These are phyloP conservation scores for Pleoardoris graminearum DNA, from an alignment of 2,329 filamentous ascomycete genomes.

Conservation along the genomic window DNA sequence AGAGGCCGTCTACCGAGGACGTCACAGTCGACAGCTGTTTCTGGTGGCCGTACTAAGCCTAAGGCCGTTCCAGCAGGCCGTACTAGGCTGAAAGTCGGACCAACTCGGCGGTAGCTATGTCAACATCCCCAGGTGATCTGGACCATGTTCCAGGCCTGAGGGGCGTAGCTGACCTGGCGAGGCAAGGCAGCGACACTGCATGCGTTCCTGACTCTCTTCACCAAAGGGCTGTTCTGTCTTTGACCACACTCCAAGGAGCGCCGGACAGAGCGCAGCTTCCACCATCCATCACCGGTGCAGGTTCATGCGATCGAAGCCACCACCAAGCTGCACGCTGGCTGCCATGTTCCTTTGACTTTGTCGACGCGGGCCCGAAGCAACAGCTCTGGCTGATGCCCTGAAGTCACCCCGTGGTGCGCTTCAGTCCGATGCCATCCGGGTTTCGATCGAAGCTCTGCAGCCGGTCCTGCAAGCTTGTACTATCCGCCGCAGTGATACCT, in stretches of 20 bases:
- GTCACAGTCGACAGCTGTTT: neutral
- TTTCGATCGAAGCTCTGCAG: constrained; percentile 7
- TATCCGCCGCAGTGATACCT: neutral
- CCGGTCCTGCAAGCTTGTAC: constrained; percentile 2
- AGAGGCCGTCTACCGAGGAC: neutral
- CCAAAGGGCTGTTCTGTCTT: constrained; percentile 1
- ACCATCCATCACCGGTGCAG: constrained; percentile 6
- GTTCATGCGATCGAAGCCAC: constrained; percentile 6
- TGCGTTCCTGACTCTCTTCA: neutral
- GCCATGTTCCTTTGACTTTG: constrained; percentile 6
- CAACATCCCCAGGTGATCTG: neutral
- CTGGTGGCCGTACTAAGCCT: neutral
- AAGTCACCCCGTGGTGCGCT: constrained; percentile 7
- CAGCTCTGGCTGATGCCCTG: constrained; percentile 6
- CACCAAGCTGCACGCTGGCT: constrained; percentile 6
- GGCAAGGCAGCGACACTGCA: neutral
- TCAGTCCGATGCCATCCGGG: constrained; percentile 8
- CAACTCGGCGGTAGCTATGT: neutral
- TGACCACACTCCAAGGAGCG: neutral
- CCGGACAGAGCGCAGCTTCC: constrained; percentile 3
- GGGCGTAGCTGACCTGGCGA: neutral
- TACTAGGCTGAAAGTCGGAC: neutral
- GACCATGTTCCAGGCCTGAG: neutral
- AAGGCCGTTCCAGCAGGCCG: neutral
- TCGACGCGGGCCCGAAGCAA: constrained; percentile 6